phyloP scores from a whole-genome alignment of 768 basidiomycete genomes.

The Suillus spraguei region DNA sequence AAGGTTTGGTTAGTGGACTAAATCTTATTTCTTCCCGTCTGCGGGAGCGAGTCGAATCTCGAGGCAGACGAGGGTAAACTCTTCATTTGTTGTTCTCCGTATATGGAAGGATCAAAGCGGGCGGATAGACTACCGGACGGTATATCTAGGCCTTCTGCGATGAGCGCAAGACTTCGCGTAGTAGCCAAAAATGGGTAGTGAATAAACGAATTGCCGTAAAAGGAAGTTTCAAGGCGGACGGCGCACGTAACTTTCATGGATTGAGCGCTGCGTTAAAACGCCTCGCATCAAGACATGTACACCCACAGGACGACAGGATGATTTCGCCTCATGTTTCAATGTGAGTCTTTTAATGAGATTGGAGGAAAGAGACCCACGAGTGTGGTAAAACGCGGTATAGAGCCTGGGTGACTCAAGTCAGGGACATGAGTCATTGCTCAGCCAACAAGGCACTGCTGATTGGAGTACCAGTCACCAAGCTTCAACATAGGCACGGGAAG shows the following conservation, averaged over 20 bases:
- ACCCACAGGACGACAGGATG: constrained; percentile 23
- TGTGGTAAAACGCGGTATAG: constrained; percentile 19
- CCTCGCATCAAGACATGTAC: constrained; percentile 28
- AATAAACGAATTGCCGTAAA: constrained; percentile 40
- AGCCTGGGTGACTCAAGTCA: neutral
- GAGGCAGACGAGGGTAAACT: constrained; percentile 14
- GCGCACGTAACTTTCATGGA: constrained; percentile 33
- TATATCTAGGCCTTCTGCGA: constrained; percentile 35
- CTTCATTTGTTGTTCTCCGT: constrained; percentile 37
- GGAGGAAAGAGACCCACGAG: constrained; percentile 19
- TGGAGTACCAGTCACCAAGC: constrained; percentile 20
- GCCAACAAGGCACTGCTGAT: constrained; percentile 6
- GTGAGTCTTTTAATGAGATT: constrained; percentile 8
- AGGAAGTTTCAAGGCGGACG: constrained; percentile 39
- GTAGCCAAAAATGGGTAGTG: constrained; percentile 33
- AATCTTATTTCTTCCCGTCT: constrained; percentile 35
- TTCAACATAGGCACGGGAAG: constrained; percentile 18
- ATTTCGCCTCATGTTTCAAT: constrained; percentile 19
- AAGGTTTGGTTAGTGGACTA: constrained; percentile 31
- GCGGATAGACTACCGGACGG: constrained; percentile 31
- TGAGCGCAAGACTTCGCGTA: constrained; percentile 30
- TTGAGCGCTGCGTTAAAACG: constrained; percentile 20
- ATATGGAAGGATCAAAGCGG: constrained; percentile 35
- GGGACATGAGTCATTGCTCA: neutral
- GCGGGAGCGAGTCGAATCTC: constrained; percentile 24